Evolutionary conservation across 1,139 yeast genomes (phyloP).

Genomic region (Groenewaldozyma auringiensis): DNA sequence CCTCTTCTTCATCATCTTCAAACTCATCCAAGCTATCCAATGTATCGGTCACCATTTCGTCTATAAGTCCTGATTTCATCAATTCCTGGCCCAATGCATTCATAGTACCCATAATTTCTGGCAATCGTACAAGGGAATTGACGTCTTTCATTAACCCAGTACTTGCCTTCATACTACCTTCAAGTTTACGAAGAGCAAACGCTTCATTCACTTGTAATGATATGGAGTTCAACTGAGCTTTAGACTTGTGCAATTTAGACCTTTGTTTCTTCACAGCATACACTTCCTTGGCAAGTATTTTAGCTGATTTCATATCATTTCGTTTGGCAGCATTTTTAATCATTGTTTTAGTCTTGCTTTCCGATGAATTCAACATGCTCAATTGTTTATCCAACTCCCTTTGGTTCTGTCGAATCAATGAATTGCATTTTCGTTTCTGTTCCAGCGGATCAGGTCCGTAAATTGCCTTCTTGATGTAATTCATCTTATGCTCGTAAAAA

Average conservation of each 20-base stretch:
- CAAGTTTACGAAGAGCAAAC: constrained; percentile 75
- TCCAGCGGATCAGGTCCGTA: constrained; percentile 97
- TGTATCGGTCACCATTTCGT: constrained; percentile 92
- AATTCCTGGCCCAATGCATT: constrained; percentile 80
- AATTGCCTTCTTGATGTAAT: constrained; percentile 61
- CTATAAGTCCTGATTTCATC: constrained; percentile 75
- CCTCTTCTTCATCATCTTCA: constrained; percentile 59
- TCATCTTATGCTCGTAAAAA: constrained; percentile 19
- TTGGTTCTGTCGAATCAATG: constrained; percentile 73
- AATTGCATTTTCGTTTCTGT: constrained; percentile 81
- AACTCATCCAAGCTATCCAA: constrained; percentile 64
- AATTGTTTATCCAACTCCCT: constrained; percentile 79
- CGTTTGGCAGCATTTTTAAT: constrained; percentile 73
- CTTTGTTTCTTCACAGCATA: constrained; percentile 69
- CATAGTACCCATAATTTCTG: constrained; percentile 79
- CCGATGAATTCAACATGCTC: constrained; percentile 44
- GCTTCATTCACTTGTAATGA: constrained; percentile 88
- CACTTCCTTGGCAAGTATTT: constrained; percentile 74
- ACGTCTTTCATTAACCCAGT: constrained; percentile 86
- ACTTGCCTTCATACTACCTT: constrained; percentile 72
- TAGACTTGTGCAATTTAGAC: constrained; percentile 65
- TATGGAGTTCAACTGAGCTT: constrained; percentile 79
- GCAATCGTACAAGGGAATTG: constrained; percentile 66
- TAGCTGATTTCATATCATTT: constrained; percentile 67
- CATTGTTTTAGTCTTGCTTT: constrained; percentile 60